A percentile compares a stretch with the other conserved stretches of the same genome.
Conservation (phyloP, 768 basidiomycete genomes). For the Chlorophyllum brunneum region DNA sequence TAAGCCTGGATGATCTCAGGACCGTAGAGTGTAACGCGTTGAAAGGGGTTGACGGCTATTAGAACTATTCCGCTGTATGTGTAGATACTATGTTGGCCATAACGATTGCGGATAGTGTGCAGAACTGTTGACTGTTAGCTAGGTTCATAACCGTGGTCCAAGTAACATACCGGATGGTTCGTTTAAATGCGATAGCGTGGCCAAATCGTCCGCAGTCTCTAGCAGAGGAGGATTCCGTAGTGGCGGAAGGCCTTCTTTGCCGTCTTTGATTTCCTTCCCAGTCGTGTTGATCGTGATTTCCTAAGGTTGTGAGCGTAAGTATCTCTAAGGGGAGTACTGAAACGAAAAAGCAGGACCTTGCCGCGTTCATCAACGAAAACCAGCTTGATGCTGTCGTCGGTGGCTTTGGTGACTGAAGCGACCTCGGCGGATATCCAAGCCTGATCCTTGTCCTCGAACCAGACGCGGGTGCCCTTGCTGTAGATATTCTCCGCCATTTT, state of each 20-base stretch:
- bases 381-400: constrained; percentile 77
- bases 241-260: constrained; percentile 80
- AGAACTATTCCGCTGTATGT: constrained; percentile 99
- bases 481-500: constrained; percentile 89
- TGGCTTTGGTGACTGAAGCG: constrained; percentile 53
- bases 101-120: constrained; percentile 95
- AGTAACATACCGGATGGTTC: constrained; percentile 82
- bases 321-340: constrained; percentile 11
- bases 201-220: constrained; percentile 96
- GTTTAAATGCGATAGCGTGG: constrained; percentile 95
- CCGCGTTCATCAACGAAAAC: constrained; percentile 87
- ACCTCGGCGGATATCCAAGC: constrained; percentile 94
- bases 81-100: constrained; percentile 96
- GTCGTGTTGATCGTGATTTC: constrained; percentile 79
- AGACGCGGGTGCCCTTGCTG: constrained; percentile 85
- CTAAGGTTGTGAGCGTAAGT: constrained; percentile 32
- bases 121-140: constrained; percentile 53
- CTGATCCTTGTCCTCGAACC: constrained; percentile 93
- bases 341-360: constrained; percentile 53
- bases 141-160: background rate
- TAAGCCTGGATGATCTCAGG: constrained; percentile 98
- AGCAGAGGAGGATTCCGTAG: constrained; percentile 94
- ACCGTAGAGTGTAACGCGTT: constrained; percentile 94
- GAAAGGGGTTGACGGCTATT: constrained; percentile 98
- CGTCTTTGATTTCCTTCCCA: constrained; percentile 74